Percentiles rank a stretch among this genome's conserved stretches.
Conservation (phyloP, 2,329 filamentous ascomycete genomes). For the Plectosphaerella sp. region DNA sequence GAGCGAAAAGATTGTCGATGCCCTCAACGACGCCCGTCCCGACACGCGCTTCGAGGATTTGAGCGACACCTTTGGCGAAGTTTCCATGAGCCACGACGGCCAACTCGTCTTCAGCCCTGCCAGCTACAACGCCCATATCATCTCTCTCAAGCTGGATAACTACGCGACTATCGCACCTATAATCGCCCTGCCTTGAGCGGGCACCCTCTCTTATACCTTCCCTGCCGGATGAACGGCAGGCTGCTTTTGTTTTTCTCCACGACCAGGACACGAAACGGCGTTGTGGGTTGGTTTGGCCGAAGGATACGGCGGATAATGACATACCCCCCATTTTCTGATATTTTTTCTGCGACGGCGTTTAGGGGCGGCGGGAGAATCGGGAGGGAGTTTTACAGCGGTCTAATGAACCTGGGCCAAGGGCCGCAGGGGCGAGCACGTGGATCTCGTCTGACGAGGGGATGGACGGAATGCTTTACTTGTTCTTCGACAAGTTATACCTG, state of each 20-base stretch:
- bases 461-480: too few species aligned
- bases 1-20: conserved; percentile 62
- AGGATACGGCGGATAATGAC: not conserved
- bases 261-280: not conserved
- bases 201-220: not conserved
- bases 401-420: too few species aligned
- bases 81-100: conserved; percentile 55
- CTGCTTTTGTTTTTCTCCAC: conserved; percentile 14
- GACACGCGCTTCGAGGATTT: conserved; percentile 56
- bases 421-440: too few species aligned
- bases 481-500: too few species aligned
- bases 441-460: too few species aligned
- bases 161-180: conserved; percentile 30
- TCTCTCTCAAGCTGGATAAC: conserved; percentile 53
- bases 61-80: conserved; percentile 58
- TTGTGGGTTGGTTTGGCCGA: not conserved
- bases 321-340: not conserved
- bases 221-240: not conserved
- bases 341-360: not conserved
- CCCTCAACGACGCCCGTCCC: conserved; percentile 56
- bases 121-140: conserved; percentile 41
- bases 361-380: too few species aligned
- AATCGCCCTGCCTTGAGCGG: not conserved
- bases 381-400: too few species aligned
- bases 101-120: conserved; percentile 48